These are phyloP conservation scores for Neospora caninum DNA, from an alignment of 169 alveolate species.

Conservation along the genomic window DNA sequence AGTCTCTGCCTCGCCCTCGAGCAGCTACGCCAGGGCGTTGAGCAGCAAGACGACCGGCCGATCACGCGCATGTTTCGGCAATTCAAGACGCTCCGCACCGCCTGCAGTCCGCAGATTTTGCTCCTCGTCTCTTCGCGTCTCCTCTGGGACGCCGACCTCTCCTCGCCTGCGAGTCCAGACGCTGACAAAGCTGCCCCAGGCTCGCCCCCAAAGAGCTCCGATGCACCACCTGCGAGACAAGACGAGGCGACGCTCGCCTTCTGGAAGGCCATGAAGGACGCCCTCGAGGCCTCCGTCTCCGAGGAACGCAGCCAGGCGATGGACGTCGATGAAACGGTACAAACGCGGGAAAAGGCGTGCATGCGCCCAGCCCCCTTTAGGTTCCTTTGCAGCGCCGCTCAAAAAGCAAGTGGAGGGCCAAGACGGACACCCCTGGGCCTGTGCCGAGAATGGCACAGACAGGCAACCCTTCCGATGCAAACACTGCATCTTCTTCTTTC, in stretches of 20 bases:
- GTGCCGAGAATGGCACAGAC: too few species aligned
- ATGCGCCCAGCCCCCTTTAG: not conserved
- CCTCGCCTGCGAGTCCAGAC: not conserved
- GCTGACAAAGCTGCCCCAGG: not conserved
- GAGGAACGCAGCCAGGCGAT: not conserved
- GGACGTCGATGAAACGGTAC: slow-evolving; percentile 8
- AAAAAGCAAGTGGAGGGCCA: too few species aligned
- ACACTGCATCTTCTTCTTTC: not conserved
- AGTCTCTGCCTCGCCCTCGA: not conserved
- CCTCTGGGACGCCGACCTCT: slow-evolving; percentile 22
- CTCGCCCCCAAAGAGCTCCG: not conserved
- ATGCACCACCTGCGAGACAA: not conserved
- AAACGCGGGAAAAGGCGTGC: not conserved
- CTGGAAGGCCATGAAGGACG: not conserved
- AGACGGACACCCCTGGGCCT: too few species aligned
- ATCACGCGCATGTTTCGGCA: slow-evolving; percentile 32
- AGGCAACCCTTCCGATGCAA: not conserved
- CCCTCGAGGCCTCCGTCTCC: not conserved
- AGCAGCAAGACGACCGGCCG: slow-evolving; percentile 33
- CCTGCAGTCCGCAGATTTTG: not conserved
- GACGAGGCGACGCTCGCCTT: slow-evolving; percentile 8
- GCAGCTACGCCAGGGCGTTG: slow-evolving; percentile 11
- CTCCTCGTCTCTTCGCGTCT: not conserved
- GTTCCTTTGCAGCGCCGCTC: too few species aligned
- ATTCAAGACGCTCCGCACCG: not conserved